These are phyloP conservation scores for Phymatotrichopsis omnivora DNA, from an alignment of 2,329 filamentous ascomycete species.

Conservation along the genomic window DNA sequence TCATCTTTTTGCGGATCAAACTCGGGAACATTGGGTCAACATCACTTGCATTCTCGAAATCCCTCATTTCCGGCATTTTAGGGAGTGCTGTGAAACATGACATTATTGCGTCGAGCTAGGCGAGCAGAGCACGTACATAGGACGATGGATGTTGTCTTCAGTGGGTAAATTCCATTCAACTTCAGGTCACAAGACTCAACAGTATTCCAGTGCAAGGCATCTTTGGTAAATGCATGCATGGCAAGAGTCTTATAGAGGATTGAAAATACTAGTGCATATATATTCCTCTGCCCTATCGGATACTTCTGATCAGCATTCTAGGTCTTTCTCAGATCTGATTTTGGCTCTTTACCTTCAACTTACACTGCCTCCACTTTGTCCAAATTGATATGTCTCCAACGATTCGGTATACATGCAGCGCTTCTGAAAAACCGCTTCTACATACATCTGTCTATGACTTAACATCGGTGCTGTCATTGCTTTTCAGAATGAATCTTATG, in stretches of 20 bases:
- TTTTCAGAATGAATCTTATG: constrained; percentile 60
- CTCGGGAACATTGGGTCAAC: constrained; percentile 38
- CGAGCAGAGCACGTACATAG: constrained; percentile 55
- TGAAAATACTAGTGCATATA: constrained; percentile 78
- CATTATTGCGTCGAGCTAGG: constrained; percentile 51
- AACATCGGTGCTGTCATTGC: constrained; percentile 61
- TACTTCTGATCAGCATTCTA: constrained; percentile 73
- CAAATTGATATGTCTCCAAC: constrained; percentile 81
- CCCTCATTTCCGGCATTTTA: constrained; percentile 41
- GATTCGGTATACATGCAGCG: constrained; percentile 69
- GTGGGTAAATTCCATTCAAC: constrained; percentile 41
- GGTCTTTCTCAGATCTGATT: constrained; percentile 48
- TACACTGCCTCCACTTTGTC: constrained; percentile 69
- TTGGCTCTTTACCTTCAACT: constrained; percentile 90
- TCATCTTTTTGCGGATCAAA: constrained; percentile 20
- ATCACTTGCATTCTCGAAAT: constrained; percentile 50
- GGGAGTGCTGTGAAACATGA: constrained; percentile 44
- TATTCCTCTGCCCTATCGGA: constrained; percentile 80
- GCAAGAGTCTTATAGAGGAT: constrained; percentile 4
- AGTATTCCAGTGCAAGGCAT: constrained; percentile 29
- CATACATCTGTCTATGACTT: constrained; percentile 79
- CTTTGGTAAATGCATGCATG: constrained; percentile 18
- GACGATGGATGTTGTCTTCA: constrained; percentile 42
- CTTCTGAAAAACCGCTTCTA: constrained; percentile 60
- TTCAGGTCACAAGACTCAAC: constrained; percentile 34